Evolutionary conservation across 163 green algal genomes (phyloP), one percentile per base, ranked within the genome.

Genomic region (Scenedesmus sp.): DNA sequence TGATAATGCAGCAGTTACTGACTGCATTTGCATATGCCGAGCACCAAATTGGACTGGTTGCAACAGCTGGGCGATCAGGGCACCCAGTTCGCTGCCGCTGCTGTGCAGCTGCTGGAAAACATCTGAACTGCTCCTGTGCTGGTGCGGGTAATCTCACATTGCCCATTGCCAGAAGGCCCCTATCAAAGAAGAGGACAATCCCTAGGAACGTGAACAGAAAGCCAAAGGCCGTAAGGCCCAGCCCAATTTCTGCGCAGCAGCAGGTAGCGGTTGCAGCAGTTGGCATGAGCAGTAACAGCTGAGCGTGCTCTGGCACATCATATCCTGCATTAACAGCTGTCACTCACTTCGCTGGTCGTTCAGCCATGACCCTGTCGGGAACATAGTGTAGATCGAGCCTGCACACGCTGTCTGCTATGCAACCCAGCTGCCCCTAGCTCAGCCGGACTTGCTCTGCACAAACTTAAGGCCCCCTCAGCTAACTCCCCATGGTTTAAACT

Each of bases 121-220:
- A 44, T 46, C 12, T 44, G 12, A 53, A 35, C 78, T 53, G 22
- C 78, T 33, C 7, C 33, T 87, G 20, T 37, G 44, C 44, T 43
- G 46, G 9, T 87, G 81, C 49, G 0, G 26, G n/a, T 15, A 30
- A 20, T 88, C 97, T 95, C 73, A 99, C 97, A 83, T 99, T 99
- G 6, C 98, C 98, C 96, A 99, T 99, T 4, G 98, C 97, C 33
- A 99, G 95, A 10, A 99, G 94, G 0, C 97, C 97, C 44, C 96
- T 96, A 90, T 99, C 98, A 92, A 99, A 99, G 91, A 99, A 98
- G 82, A 99, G 96, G 1, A 99, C 70, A 49, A 99, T 96, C 13
- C 98, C 98, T 9, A 99, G 94, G 35, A 99, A 93, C 3, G 95
- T 96, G 93, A 99, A 99, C 0, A 99, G 88, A 33, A 99, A 93